Base-by-base conservation (phyloP, 768 basidiomycete genomes). In the Amanita rubescens region DNA sequence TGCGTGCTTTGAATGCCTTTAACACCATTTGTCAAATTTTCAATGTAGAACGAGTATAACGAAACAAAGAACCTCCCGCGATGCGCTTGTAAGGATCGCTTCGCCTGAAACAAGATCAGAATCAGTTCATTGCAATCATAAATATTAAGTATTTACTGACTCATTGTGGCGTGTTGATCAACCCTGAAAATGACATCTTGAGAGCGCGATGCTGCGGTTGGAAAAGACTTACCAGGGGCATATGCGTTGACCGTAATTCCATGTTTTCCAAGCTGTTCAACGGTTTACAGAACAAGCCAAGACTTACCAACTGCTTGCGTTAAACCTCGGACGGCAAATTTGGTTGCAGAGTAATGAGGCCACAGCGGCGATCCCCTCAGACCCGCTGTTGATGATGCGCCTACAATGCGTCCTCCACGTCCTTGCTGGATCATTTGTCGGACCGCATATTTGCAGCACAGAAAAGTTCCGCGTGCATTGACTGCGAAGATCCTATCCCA, bases 361-460 rank as follows among this genome's bases (percentile, higher is more conserved):
- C 35, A 17, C 22, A 39, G 15, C 1, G 48, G 55, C 3, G 11
- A 45, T 62, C 63, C 69, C 58, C 57, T 59, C 51, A 69, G 67
- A 24, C 66, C 71, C 1, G 62, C 55, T 0, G 63, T 7, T 1
- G 72, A 73, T 0, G 61, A 60, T 3, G 71, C 69, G 42, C 84
- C 77, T 20, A 84, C 73, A 54, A 86, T 79, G n/a, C 77, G 70
- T 1, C 83, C 80, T 12, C 80, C 75, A 6, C 64, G 67, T 0
- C 75, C 73, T 66, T 79, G 78, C 10, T 82, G 71, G 20, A 66
- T 63, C 85, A 86, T 86, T 58, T 79, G 76, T 50, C 67, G 69
- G n/a, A 79, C 82, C 1, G 82, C 85, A 55, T 83, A 72, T 50
- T 84, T 80, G 42, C 84, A 85, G 61, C 80, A 84, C 55, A 80